These are phyloP conservation scores for Rhizoctonia solani DNA, from an alignment of 1,284 basidiomycete genomes.

Conservation along the genomic window DNA sequence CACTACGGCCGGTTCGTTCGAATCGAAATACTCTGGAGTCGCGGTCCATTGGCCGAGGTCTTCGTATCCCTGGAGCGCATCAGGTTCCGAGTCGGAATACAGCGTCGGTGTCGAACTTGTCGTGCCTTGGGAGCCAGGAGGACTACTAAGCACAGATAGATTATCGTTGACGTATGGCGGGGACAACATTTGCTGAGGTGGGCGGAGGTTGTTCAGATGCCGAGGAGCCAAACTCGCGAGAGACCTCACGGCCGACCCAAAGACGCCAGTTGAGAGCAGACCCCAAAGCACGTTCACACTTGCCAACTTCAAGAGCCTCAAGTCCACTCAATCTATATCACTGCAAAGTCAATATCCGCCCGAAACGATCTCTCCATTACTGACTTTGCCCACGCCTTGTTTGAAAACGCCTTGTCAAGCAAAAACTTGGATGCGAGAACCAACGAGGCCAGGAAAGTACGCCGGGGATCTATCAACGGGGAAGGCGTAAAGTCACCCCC, in stretches of 20 bases:
- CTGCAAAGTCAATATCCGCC: neutral
- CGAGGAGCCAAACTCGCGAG: conserved; percentile 1
- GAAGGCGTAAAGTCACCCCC: conserved; percentile 16
- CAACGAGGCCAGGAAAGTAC: conserved; percentile 84
- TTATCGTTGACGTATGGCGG: no score
- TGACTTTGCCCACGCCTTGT: conserved; percentile 84
- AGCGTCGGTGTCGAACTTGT: neutral
- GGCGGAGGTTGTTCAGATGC: neutral
- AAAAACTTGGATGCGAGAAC: conserved; percentile 91
- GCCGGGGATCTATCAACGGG: conserved; percentile 81
- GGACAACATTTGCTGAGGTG: no score
- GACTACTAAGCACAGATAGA: neutral
- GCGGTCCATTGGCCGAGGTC: neutral
- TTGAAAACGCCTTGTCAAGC: conserved; percentile 91
- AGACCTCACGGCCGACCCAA: conserved; percentile 63
- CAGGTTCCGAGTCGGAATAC: conserved; percentile 3
- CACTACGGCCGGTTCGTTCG: neutral
- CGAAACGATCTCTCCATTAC: conserved; percentile 29
- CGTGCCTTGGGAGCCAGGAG: neutral
- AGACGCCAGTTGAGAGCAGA: conserved; percentile 79
- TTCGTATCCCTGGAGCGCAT: neutral
- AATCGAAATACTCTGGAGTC: neutral
- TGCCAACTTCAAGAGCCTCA: conserved; percentile 73
- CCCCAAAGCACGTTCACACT: conserved; percentile 78
- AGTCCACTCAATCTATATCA: conserved; percentile 61